Base-by-base conservation (phyloP, 2,329 filamentous ascomycete genomes). In the Cryphonectria japonica region DNA sequence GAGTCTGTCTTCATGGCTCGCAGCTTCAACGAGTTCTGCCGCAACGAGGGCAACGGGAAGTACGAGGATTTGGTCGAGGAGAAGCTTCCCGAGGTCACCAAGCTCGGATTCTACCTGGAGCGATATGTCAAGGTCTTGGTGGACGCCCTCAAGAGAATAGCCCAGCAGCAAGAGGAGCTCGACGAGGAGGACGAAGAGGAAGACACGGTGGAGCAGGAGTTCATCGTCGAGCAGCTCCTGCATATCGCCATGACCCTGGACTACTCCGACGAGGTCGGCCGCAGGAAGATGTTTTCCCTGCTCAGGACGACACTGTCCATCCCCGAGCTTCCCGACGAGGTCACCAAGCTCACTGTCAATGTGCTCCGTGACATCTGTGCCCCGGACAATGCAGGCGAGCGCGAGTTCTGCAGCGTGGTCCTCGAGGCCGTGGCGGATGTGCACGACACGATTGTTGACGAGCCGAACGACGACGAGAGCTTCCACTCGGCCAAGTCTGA, bases 341-440 rank as follows among this genome's bases (percentile, higher is more conserved):
- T 94, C 62, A 98, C 96, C 1, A 95, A 95, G 78, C 90, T 99
- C 67, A 91, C 91, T 0, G 88, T 97, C 32, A 91, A 97, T 76
- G 92, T 92, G 0, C 85, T 98, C 13, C 89, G 94, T 68, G 91
- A 92, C 68, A 93, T 97, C 57, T 98, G 94, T 79, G 93, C 94
- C 0, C 88, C 87, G 3, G 90, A 93, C 76, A 83, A 86, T 9
- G 89, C 90, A 22, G 92, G 92, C 34, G 93, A 96, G 82, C 88
- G 91, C 60, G 93, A 96, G 76, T 96, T 96, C 78, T 94, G 92
- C 80, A 92, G 91, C 74, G 86, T 96, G 50, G 92, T 98, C 26
- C 88, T 98, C 32, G 96, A 99, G 82, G 94, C 95, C 37, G 93
- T 99, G 71, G 94, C 95, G 3, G 96, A 99, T 82, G 95, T 99